These are phyloP conservation scores for Hortaea werneckii DNA, from an alignment of 2,329 filamentous ascomycete genomes.

Conservation along the genomic window DNA sequence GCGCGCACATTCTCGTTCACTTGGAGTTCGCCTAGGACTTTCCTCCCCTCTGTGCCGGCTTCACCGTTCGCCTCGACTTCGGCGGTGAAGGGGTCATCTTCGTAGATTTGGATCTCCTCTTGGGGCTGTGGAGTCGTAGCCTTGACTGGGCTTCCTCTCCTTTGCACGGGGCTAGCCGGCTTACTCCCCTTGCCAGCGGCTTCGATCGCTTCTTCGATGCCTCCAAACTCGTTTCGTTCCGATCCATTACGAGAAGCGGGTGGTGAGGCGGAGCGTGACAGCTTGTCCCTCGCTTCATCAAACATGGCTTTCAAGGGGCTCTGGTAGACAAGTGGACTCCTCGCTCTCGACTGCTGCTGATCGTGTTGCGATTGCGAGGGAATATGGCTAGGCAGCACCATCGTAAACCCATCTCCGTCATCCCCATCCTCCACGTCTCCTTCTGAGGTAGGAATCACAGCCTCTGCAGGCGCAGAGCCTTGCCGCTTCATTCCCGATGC, in stretches of 20 bases:
- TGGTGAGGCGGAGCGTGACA: constrained; percentile 9
- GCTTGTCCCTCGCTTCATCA: constrained; percentile 20
- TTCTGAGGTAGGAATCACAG: not conserved
- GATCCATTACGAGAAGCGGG: not conserved
- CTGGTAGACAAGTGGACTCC: constrained; percentile 21
- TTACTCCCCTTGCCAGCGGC: too few species aligned
- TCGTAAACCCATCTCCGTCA: constrained; percentile 40
- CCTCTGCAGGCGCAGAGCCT: constrained; percentile 25
- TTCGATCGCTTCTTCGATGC: constrained; percentile 6
- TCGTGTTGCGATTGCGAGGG: too few species aligned
- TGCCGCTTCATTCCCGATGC: too few species aligned
- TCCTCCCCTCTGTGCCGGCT: not conserved
- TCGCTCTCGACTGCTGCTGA: too few species aligned
- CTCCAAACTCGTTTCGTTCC: constrained; percentile 1
- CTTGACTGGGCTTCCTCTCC: constrained; percentile 17
- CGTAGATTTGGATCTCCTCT: constrained; percentile 43
- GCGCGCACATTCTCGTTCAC: constrained; percentile 35
- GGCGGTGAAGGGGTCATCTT: constrained; percentile 39
- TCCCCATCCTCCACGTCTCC: constrained; percentile 29
- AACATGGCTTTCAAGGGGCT: constrained; percentile 25
- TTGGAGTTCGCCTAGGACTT: constrained; percentile 42
- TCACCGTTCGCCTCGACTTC: not conserved
- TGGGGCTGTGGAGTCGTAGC: constrained; percentile 9
- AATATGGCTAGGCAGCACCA: too few species aligned
- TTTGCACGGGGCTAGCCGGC: too few species aligned